A percentile compares a stretch with the other conserved stretches of the same genome.
phyloP scores from a whole-genome alignment of 2,329 filamentous ascomycete species.

The Trichocomaceae sp. region DNA sequence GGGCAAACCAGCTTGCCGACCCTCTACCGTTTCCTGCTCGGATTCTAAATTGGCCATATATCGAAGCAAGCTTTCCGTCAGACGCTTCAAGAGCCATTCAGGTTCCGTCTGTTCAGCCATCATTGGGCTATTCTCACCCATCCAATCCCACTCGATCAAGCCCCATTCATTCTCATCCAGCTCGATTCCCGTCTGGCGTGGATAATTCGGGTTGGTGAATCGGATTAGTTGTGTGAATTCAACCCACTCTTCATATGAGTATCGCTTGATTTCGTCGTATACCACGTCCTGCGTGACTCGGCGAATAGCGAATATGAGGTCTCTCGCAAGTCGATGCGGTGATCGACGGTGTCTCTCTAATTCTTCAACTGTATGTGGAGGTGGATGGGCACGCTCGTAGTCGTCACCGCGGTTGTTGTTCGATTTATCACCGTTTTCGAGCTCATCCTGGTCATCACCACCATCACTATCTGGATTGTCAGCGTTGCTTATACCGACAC shows the following conservation, averaged over 20 bases:
- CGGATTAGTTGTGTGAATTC: conserved; percentile 71
- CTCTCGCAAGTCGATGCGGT: conserved; percentile 54
- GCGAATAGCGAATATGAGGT: conserved; percentile 64
- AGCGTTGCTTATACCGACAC: conserved; percentile 25
- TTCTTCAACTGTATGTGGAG: conserved; percentile 34
- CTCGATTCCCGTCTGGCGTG: conserved; percentile 24
- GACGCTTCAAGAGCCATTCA: conserved; percentile 60
- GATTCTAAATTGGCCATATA: conserved; percentile 26
- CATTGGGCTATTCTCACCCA: conserved; percentile 62
- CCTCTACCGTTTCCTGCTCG: background rate
- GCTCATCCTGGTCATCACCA: conserved; percentile 5
- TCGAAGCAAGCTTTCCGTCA: conserved; percentile 57
- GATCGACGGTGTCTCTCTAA: conserved; percentile 43
- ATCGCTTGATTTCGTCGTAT: conserved; percentile 53
- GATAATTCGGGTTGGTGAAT: conserved; percentile 39
- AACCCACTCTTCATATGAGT: conserved; percentile 79
- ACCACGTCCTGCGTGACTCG: conserved; percentile 59
- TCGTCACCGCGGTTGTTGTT: conserved; percentile 5
- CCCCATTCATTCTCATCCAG: conserved; percentile 52
- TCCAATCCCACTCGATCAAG: conserved; percentile 65
- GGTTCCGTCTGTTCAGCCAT: conserved; percentile 56
- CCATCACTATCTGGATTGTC: conserved; percentile 18
- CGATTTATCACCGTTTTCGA: background rate
- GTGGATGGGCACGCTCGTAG: conserved; percentile 12
- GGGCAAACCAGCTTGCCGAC: background rate